Evolutionary conservation across 306 rosid species (phyloP).

Genomic region (Lathyrus sativus): DNA sequence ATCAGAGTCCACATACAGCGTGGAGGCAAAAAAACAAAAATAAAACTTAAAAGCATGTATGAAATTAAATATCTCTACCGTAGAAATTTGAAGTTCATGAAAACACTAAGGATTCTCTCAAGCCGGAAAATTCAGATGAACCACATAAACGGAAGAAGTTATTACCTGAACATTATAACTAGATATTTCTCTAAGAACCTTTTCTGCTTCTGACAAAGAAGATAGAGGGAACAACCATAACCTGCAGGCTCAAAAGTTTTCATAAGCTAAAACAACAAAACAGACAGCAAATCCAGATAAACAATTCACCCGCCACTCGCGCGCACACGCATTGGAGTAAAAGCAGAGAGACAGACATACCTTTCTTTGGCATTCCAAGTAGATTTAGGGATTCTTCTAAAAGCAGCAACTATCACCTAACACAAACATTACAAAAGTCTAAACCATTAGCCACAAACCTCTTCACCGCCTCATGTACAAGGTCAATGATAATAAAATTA

Average conservation of each 20-base stretch:
- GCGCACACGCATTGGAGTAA: not conserved
- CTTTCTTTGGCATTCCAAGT: slow-evolving; percentile 83
- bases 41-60: not conserved
- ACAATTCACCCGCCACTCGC: not conserved
- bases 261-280: slow-evolving; percentile 11
- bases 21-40: not conserved
- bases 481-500: slow-evolving; percentile 23
- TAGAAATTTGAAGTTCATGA: slow-evolving; percentile 31
- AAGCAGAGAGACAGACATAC: slow-evolving; percentile 40
- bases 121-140: not conserved
- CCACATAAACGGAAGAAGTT: slow-evolving; percentile 33
- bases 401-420: slow-evolving; percentile 64
- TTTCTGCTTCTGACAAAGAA: slow-evolving; percentile 69
- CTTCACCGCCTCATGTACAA: not conserved
- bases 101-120: no score
- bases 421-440: slow-evolving; percentile 20
- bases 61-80: slow-evolving; percentile 10
- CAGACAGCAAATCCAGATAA: slow-evolving; percentile 5
- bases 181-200: slow-evolving; percentile 54
- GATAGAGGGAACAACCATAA: slow-evolving; percentile 82
- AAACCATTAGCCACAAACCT: slow-evolving; percentile 30
- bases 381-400: slow-evolving; percentile 70
- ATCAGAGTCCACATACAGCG: not conserved
- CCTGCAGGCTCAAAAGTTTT: slow-evolving; percentile 53
- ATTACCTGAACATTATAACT: slow-evolving; percentile 69